Conservation (phyloP, 805 yeast species). For the Wickerhamomyces tratensis region DNA sequence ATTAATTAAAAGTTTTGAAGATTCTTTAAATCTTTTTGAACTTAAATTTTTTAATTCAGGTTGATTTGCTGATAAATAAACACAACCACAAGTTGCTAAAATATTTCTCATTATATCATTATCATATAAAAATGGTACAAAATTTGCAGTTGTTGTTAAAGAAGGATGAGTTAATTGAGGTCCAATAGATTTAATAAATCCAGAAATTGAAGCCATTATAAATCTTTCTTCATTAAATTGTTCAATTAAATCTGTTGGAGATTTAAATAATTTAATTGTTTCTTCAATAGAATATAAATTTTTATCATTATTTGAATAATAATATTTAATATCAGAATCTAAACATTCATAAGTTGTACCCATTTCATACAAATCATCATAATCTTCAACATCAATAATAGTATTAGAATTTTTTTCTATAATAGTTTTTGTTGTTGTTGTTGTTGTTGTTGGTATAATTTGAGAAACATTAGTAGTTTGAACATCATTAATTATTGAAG, state of each 20-base stretch:
- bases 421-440: too few relatives aligned
- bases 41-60: conserved; percentile 16
- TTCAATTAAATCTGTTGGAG: neutral
- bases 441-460: too few relatives aligned
- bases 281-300: too few relatives aligned
- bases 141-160: conserved; percentile 30
- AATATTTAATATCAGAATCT: too few relatives aligned
- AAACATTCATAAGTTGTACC: too few relatives aligned
- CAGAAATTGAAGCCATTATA: conserved; percentile 24
- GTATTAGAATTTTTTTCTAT: too few relatives aligned
- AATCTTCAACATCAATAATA: too few relatives aligned
- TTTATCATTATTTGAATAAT: too few relatives aligned
- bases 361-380: too few relatives aligned
- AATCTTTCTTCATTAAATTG: conserved; percentile 2
- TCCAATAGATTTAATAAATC: conserved; percentile 30
- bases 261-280: too few relatives aligned
- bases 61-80: conserved; percentile 20
- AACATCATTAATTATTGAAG: too few relatives aligned
- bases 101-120: conserved; percentile 23
- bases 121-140: conserved; percentile 25
- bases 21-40: conserved; percentile 15
- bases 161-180: conserved; percentile 32
- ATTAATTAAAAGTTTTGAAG: conserved; percentile 9
- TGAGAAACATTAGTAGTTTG: too few relatives aligned
- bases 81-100: conserved; percentile 32